Evolutionary conservation across 2,329 filamentous ascomycete genomes (phyloP), one percentile per base, ranked within the genome.

Genomic region (Trichophyton equinum): DNA sequence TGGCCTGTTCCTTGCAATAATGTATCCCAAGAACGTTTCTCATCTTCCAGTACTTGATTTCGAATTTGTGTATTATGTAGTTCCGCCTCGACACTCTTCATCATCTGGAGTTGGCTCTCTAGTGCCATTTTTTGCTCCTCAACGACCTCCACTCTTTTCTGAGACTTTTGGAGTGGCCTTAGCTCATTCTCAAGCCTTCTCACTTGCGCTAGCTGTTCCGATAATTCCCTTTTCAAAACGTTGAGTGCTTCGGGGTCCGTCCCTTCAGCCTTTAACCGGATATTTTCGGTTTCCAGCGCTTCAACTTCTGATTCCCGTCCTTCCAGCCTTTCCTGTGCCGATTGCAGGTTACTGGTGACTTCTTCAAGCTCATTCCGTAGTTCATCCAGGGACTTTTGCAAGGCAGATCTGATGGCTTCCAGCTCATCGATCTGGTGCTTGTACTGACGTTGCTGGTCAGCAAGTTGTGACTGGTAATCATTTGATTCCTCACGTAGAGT

Each of bases 101-200:
- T 86, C 42, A 87, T 79, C 63, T 89, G 85, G 1, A 99, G 72
- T 69, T 85, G 89, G 36, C 85, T 84, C 72, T 94, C 87, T 22
- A 99, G 76, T 0, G 85, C 83, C 64, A 89, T 81, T 78, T 97
- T 97, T 76, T 99, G 91, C 72, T 99, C 94, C 71, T 99, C 91
- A 0, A 97, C 88, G 1, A 99, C 83, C 69, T 96, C 89, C 1
- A 96, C 86, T n/a, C 88, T 89, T 74, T 89, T 92, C 71, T 91
- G 86, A 2, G 87, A 76, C 66, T 91, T 88, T 13, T 91, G 86
- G 42, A 95, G 80, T 66, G 91, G 87, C 67, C 88, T 89, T 40
- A 99, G 76, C 71, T 99, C 92, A 0, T 83, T 81, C 71, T 99
- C 94, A 2, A 99, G 78, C 33, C 83, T 85, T 62, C 89, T 85